phyloP scores from a whole-genome alignment of 2,329 filamentous ascomycete genomes.

The Cladosporium sp. region DNA sequence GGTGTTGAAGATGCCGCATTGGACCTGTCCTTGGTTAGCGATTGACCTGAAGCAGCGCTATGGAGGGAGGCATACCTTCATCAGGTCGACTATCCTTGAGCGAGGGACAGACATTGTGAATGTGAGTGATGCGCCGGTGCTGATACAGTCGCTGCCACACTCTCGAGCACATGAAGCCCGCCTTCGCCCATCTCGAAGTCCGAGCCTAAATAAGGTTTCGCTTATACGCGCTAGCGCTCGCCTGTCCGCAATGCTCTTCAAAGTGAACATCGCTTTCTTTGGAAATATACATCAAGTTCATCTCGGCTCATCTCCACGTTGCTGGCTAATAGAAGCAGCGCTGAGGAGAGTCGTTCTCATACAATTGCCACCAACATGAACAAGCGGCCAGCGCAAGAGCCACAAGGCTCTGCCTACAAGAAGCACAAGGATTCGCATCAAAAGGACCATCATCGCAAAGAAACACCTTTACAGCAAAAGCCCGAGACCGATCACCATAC shows the following conservation, averaged over 20 bases:
- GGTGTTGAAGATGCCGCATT: slow-evolving; percentile 88
- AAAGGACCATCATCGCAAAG: slow-evolving; percentile 4
- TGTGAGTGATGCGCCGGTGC: slow-evolving; percentile 20
- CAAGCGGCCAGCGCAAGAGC: slow-evolving; percentile 25
- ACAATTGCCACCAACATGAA: slow-evolving; percentile 18
- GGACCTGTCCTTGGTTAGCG: slow-evolving; percentile 57
- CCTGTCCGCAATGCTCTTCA: not conserved
- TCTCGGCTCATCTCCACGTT: slow-evolving; percentile 37
- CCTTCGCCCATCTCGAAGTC: slow-evolving; percentile 11
- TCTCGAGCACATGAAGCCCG: not conserved
- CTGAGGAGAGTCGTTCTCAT: slow-evolving; percentile 33
- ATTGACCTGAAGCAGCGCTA: not conserved
- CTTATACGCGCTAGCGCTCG: not conserved
- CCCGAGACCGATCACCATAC: not conserved
- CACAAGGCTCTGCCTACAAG: slow-evolving; percentile 21
- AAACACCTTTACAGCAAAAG: slow-evolving; percentile 2
- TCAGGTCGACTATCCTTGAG: slow-evolving; percentile 63
- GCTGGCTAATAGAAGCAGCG: slow-evolving; percentile 28
- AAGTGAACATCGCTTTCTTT: not conserved
- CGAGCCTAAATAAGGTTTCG: slow-evolving; percentile 7
- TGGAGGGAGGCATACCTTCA: slow-evolving; percentile 65
- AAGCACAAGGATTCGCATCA: slow-evolving; percentile 23
- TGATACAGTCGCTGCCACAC: not conserved
- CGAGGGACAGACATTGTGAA: slow-evolving; percentile 52
- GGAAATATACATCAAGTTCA: not conserved